Conservation (phyloP, 2,329 filamentous ascomycete species). For the Penicillium italicum region DNA sequence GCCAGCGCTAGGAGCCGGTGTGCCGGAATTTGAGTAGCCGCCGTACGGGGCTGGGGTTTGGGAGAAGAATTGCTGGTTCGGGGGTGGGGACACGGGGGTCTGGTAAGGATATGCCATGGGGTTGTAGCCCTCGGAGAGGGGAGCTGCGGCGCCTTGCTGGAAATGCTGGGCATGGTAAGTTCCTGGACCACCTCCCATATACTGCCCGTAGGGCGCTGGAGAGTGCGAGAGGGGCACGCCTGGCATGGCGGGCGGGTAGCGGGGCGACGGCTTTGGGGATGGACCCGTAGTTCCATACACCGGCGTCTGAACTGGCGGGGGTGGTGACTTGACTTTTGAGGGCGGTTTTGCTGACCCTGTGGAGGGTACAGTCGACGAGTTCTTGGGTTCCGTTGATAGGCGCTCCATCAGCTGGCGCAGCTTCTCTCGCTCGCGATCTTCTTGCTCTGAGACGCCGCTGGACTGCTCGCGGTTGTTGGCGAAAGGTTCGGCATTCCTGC, state of each 20-base stretch:
- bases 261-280: constrained; percentile 41
- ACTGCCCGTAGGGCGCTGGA: constrained; percentile 37
- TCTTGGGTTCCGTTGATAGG: constrained; percentile 71
- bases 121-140: constrained; percentile 46
- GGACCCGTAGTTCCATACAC: constrained; percentile 36
- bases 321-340: constrained; percentile 42
- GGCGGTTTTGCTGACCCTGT: constrained; percentile 46
- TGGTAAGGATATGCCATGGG: constrained; percentile 50
- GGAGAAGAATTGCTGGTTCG: constrained; percentile 41
- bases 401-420: constrained; percentile 89
- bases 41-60: constrained; percentile 33
- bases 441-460: constrained; percentile 55
- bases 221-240: constrained; percentile 34
- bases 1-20: constrained; percentile 21
- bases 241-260: constrained; percentile 31
- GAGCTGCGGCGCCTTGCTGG: constrained; percentile 43
- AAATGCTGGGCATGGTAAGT: constrained; percentile 34
- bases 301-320: constrained; percentile 32
- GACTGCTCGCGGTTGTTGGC: constrained; percentile 71
- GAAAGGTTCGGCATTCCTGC: constrained; percentile 95
- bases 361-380: constrained; percentile 29
- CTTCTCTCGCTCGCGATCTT: constrained; percentile 81
- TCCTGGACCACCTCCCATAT: constrained; percentile 25
- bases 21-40: constrained; percentile 36
- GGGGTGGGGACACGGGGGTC: constrained; percentile 42